Base-by-base conservation (phyloP, 1,284 basidiomycete genomes). In the Ceratobasidium sp. region DNA sequence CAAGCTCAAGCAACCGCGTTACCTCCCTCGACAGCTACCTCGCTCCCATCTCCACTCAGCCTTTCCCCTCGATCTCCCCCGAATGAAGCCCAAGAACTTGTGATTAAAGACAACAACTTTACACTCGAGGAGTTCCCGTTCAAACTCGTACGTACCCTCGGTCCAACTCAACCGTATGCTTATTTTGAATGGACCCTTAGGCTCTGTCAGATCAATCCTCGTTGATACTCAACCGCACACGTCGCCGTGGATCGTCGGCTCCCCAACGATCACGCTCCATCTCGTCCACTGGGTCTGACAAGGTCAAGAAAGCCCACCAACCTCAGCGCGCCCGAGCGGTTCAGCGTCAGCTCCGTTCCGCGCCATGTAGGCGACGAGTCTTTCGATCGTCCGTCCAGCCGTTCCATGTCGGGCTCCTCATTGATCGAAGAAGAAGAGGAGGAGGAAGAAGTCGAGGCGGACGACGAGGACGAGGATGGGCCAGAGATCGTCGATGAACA, bases 51-150 rank as follows among this genome's bases (percentile, higher is more conserved):
- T 25, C 62, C 62, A 7, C 27, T 65, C 35, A 65, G 62, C 42
- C 60, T 64, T 8, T 64, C 60, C 4, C 60, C 60, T 3, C 29
- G 52, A 29, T 64, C 60, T 3, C 60, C 60, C 7, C 15, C 47
- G 2, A 34, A 50, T 15, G 60, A 34, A 3, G 60, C 45, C 29
- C 60, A 64, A 17, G 60, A 64, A 29, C 8, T 65, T 1, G 29
- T 53, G 6, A 25, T 65, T 12, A 25, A 52, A 15, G 49, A 43
- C 38, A 50, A 53, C 34, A 43, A 54, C 22, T 65, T 38, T 43
- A 53, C 62, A 13, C 15, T 65, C n/a, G 62, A 65, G n/a, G 49
- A 65, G 32, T 54, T 65, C n/a, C 62, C 62, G 3, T 67, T 65
- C 27, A 65, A 65, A 29, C 35, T 65, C 25, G 62, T 65, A 42